Base-by-base conservation (phyloP, 208 protist genomes). In the Spongospora subterranea region DNA sequence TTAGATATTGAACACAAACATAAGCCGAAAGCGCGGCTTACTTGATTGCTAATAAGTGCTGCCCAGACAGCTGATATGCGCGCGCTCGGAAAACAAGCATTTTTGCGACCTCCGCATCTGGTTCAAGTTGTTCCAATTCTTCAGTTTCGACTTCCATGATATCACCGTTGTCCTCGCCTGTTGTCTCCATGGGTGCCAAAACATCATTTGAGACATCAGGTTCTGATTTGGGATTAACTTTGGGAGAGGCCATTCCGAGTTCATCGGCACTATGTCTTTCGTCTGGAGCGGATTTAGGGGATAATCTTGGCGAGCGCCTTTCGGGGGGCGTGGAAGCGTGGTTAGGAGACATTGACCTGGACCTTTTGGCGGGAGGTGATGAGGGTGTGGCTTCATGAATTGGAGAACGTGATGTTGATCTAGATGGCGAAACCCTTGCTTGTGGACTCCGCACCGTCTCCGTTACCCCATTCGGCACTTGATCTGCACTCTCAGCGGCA, bases 1-100 rank as follows among this genome's bases (percentile, higher is more conserved):
- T n/a, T n/a, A n/a, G n/a, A n/a, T n/a, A n/a, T 60, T 24, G 6
- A 6, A 60, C 13, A 6, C 50, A 60, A 60, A 60, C 13, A 60
- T 60, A 60, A 60, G 13, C 50, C 50, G 24, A 29, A 24, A 60
- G 6, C 6, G 50, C 50, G 6, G 50, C 50, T 60, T 60, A 60
- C 50, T 24, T 24, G 71, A 82, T 82, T 6, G 71, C 71, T 20
- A n/a, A 6, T 17, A 43, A 35, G n/a, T 82, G 71, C 6, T 82
- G 17, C 11, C 40, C 40, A 20, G 71, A 82, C 6, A 82, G 71
- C 71, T 82, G 71, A 39, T 39, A 82, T 20, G 71, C 71, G 6
- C 71, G 71, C 6, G 71, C 71, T 82, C 71, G n/a, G n/a, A 82
- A 82, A 6, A 82, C 71, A 35, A 82, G 71, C 71, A 82, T 35